These are phyloP conservation scores for Boletus fagicola DNA, from an alignment of 768 basidiomycete genomes.

Conservation along the genomic window DNA sequence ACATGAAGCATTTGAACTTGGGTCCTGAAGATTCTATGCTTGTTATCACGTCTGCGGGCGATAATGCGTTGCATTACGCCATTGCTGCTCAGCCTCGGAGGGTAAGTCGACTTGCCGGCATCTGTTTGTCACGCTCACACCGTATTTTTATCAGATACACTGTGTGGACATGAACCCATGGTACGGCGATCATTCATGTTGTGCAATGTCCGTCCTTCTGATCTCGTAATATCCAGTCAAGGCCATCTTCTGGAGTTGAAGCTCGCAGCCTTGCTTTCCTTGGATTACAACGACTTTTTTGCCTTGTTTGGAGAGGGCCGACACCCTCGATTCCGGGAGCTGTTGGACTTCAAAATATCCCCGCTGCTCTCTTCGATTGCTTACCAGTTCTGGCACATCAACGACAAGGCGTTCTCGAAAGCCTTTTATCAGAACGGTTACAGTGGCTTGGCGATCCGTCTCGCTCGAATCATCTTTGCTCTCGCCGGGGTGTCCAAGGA, in stretches of 20 bases:
- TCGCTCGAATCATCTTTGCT: conserved; percentile 55
- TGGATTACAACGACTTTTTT: conserved; percentile 63
- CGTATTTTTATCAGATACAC: conserved; percentile 44
- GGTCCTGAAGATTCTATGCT: conserved; percentile 63
- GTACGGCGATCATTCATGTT: conserved; percentile 21
- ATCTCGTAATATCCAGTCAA: conserved; percentile 42
- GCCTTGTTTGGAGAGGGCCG: conserved; percentile 65
- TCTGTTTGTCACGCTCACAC: neutral
- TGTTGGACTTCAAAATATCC: conserved; percentile 60
- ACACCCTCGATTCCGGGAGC: conserved; percentile 54
- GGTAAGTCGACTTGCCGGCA: conserved; percentile 29
- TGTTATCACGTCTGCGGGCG: conserved; percentile 75
- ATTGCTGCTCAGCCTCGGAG: conserved; percentile 58
- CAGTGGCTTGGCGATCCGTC: conserved; percentile 62
- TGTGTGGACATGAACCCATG: conserved; percentile 75
- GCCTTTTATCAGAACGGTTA: conserved; percentile 72
- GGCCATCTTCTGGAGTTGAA: conserved; percentile 79
- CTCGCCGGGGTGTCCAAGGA: conserved; percentile 58
- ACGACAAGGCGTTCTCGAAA: conserved; percentile 45
- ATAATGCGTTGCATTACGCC: conserved; percentile 79
- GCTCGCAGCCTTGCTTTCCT: conserved; percentile 57
- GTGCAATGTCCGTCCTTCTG: neutral
- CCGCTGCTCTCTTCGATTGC: conserved; percentile 69
- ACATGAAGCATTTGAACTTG: conserved; percentile 62
- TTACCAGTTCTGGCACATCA: conserved; percentile 75